phyloP scores from a whole-genome alignment of 768 basidiomycete genomes.

The Tricholoma matsutake region DNA sequence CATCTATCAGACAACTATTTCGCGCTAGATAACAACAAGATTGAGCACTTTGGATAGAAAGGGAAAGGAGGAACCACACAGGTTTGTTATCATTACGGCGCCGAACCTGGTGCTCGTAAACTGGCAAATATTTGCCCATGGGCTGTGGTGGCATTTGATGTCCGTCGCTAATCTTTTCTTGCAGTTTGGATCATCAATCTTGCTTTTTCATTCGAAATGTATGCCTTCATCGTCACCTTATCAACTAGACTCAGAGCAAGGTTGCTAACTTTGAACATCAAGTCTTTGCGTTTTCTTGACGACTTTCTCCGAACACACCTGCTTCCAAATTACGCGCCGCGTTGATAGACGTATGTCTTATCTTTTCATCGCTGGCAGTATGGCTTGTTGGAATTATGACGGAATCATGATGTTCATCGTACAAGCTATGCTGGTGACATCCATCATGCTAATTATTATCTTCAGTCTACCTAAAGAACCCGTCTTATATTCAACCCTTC shows the following conservation, averaged over 20 bases:
- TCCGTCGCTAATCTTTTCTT: not conserved
- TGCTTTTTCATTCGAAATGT: not conserved
- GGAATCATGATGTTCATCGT: not conserved
- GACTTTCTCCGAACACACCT: not conserved
- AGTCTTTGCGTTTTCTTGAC: not conserved
- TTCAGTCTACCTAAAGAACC: not conserved
- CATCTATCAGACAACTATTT: not conserved
- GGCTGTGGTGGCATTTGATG: not conserved
- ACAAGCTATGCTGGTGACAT: not conserved
- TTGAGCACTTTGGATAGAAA: not conserved
- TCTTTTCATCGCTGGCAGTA: not conserved
- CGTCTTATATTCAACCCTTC: not conserved
- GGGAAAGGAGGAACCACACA: not conserved
- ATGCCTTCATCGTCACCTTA: not conserved
- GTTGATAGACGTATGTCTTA: not conserved
- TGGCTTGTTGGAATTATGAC: not conserved
- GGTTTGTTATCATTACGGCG: not conserved
- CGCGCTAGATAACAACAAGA: not conserved
- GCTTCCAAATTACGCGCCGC: not conserved
- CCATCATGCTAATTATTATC: not conserved
- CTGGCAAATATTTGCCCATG: not conserved
- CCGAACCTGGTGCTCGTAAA: not conserved
- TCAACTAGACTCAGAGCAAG: not conserved
- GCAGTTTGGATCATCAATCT: not conserved
- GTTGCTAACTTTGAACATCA: not conserved